Percentiles rank a stretch among this genome's conserved stretches.
These are phyloP conservation scores for Solanum virginianum DNA, from an alignment of 257 asterid species.

Conservation along the genomic window DNA sequence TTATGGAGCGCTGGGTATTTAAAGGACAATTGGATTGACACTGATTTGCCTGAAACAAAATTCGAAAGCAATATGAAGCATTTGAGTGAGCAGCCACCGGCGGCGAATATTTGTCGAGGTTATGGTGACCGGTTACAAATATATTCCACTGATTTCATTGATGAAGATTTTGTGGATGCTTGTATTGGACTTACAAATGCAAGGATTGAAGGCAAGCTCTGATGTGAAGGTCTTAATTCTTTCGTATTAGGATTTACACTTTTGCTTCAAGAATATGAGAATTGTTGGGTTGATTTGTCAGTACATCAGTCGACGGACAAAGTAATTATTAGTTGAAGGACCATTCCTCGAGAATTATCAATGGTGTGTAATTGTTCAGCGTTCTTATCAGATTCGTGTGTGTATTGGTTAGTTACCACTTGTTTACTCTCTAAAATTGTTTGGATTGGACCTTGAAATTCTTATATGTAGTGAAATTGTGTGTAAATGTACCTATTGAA, in stretches of 20 bases:
- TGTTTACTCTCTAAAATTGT: neutral
- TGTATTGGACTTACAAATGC: slow-evolving; percentile 65
- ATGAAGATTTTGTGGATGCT: slow-evolving; percentile 78
- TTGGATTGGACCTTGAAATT: neutral
- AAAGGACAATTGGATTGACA: slow-evolving; percentile 76
- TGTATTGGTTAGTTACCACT: neutral
- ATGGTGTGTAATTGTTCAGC: neutral
- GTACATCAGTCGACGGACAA: too few species aligned
- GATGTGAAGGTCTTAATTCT: neutral
- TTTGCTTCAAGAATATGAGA: neutral
- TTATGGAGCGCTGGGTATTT: slow-evolving; percentile 59
- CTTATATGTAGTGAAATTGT: neutral
- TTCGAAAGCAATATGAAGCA: slow-evolving; percentile 72
- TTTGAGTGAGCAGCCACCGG: slow-evolving; percentile 52
- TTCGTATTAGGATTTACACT: neutral
- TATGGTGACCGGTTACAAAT: slow-evolving; percentile 54
- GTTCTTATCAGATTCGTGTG: neutral
- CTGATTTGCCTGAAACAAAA: slow-evolving; percentile 77
- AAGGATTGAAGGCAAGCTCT: slow-evolving; percentile 38
- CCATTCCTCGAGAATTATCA: neutral
- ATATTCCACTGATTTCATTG: slow-evolving; percentile 70
- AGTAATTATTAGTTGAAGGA: neutral
- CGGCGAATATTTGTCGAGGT: slow-evolving; percentile 28
- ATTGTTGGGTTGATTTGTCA: too few species aligned
- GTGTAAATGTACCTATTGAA: neutral